phyloP scores from a whole-genome alignment of 257 asterid genomes.

The Schizonepeta tenuifolia region DNA sequence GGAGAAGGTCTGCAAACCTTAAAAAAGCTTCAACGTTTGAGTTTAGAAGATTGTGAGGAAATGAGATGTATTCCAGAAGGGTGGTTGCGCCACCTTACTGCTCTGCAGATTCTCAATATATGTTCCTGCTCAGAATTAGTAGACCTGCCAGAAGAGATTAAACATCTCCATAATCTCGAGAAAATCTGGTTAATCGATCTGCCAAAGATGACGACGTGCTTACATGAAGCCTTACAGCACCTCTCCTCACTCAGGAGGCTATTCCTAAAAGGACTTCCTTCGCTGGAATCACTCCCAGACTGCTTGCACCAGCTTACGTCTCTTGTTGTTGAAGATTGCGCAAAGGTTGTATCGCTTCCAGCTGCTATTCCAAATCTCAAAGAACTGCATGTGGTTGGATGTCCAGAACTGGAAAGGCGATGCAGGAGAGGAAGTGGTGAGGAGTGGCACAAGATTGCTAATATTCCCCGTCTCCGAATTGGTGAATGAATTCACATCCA shows the following conservation, averaged over 20 bases:
- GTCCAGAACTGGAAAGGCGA: no score
- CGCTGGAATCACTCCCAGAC: slow-evolving; percentile 1
- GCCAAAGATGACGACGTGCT: slow-evolving; percentile 16
- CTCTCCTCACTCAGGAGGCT: slow-evolving; percentile 13
- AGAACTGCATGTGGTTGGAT: not conserved
- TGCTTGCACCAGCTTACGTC: no score
- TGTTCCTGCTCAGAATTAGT: not conserved
- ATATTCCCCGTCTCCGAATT: no score
- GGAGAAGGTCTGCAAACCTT: not conserved
- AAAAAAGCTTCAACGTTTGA: not conserved
- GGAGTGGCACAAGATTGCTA: no score
- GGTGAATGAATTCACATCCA: no score
- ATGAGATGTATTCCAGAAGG: not conserved
- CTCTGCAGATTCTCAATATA: not conserved
- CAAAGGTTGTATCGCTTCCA: no score
- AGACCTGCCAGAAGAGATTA: slow-evolving; percentile 16
- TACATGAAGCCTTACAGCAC: slow-evolving; percentile 13
- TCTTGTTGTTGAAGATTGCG: no score
- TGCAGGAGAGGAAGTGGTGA: no score
- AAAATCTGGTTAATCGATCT: not conserved
- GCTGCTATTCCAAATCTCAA: slow-evolving; percentile 19
- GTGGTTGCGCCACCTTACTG: not conserved
- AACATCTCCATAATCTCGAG: slow-evolving; percentile 9
- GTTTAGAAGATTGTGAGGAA: not conserved
- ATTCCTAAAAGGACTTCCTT: no score